Conservation (phyloP, 2,329 filamentous ascomycete genomes). For the Monosporascus sp. region DNA sequence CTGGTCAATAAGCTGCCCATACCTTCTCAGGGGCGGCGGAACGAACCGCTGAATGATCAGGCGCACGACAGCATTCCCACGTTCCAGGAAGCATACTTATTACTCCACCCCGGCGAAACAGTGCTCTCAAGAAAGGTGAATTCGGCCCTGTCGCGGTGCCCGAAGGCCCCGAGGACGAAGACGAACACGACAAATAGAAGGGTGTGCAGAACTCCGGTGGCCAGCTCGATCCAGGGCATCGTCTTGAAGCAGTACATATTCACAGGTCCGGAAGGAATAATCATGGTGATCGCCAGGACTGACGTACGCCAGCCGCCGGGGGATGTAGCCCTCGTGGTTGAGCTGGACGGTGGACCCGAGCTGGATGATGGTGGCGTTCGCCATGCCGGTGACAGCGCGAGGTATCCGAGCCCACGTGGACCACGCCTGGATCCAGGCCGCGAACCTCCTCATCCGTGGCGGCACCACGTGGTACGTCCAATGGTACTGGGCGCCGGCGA, state of each 20-base stretch:
- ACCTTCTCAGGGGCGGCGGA: not conserved
- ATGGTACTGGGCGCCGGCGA: slow-evolving; percentile 37
- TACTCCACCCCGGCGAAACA: too few species aligned
- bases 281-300: not conserved
- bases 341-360: not conserved
- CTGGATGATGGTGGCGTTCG: slow-evolving; percentile 23
- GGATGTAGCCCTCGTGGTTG: not conserved
- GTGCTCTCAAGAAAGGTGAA: too few species aligned
- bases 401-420: slow-evolving; percentile 36
- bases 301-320: not conserved
- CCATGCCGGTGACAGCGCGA: slow-evolving; percentile 27
- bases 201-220: too few species aligned
- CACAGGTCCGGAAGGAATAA: not conserved
- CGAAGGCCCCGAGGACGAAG: too few species aligned
- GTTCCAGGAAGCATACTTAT: slow-evolving; percentile 18
- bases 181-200: too few species aligned
- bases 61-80: slow-evolving; percentile 24
- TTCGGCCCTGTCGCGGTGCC: too few species aligned
- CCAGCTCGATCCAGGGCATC: not conserved
- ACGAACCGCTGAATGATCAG: not conserved
- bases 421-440: slow-evolving; percentile 24
- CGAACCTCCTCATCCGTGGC: not conserved
- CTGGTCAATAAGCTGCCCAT: not conserved
- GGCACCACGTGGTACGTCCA: slow-evolving; percentile 27
- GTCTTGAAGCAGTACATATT: not conserved